Evolutionary conservation across 75 land plant genomes (phyloP), one percentile per base, ranked within the genome.

Genomic region (Pinus taeda): DNA sequence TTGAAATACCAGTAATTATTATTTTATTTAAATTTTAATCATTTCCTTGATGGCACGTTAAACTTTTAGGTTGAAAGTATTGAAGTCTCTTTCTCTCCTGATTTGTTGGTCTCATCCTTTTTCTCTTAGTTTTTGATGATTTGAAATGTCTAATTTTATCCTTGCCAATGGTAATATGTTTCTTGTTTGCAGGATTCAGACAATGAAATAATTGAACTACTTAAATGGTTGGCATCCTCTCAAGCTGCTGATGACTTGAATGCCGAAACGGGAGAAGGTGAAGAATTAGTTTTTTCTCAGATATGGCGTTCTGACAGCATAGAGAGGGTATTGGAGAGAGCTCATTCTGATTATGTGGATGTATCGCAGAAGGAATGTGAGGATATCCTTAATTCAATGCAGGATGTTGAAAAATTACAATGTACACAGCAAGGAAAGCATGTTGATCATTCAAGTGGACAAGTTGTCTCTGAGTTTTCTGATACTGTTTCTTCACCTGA

Each of bases 171-270:
- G 20, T 66, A 20, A 18, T 69, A 69, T 39, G 53, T 8, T 21
- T 78, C 56, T 53, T 37, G 24, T 70, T 76, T 75, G 60, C 77
- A 96, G 99, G 88, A 74, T 63, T 45, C 74, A 18, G 95, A 92
- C 76, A 57, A 79, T 26, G 99, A 96, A 61, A 90, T 85, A 22
- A 57, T 91, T 62, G 90, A 90, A 59, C 91, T 96, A 60, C 78
- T 96, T 39, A 86, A 78, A 77, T 96, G 97, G 98, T 81, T 96
- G 83, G 97, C 89, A 11, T 87, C 90, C 69, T 93, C 95, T 59
- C 93, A 92, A 79, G 90, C 90, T 58, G 74, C 73, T 36, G 88
- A 95, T 55, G 87, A 87, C 60, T 30, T 83, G 55, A 79, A 77
- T 36, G 73, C 81, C 61, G 97, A 84, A 56, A 91, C 85, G 78